Percentiles rank a stretch among this genome's conserved stretches.
Evolutionary conservation across 2,329 filamentous ascomycete genomes (phyloP).

Genomic region (Didymella arachidicola): DNA sequence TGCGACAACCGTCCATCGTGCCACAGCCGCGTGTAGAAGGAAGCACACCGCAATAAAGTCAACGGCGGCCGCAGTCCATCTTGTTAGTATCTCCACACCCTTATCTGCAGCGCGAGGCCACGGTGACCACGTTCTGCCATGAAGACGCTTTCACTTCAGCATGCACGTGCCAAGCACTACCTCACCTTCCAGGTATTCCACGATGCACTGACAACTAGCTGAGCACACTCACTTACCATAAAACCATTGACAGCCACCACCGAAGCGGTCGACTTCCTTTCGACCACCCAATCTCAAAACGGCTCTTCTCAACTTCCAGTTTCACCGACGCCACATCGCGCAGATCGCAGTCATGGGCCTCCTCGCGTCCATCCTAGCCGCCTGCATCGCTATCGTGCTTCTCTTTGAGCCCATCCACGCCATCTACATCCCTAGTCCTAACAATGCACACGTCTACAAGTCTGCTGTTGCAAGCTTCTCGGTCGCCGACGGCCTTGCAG

Average conservation of each 20-base stretch:
- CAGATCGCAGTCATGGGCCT: constrained; percentile 10
- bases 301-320: constrained; percentile 2
- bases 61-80: no score
- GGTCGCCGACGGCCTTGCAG: constrained; percentile 25
- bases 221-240: constrained; percentile 1
- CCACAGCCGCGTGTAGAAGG: constrained; percentile 11
- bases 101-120: background rate
- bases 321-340: constrained; percentile 5
- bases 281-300: constrained; percentile 8
- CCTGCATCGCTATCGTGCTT: constrained; percentile 1
- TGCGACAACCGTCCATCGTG: constrained; percentile 15
- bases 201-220: background rate
- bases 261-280: constrained; percentile 9
- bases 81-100: background rate
- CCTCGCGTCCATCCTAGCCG: constrained; percentile 3
- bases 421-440: constrained; percentile 26
- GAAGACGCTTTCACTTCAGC: constrained; percentile 10
- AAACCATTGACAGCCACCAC: background rate
- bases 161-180: background rate
- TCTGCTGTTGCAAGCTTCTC: constrained; percentile 28
- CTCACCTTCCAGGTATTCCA: constrained; percentile 5
- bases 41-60: background rate
- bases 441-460: constrained; percentile 26
- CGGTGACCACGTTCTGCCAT: background rate
- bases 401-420: constrained; percentile 15